These are phyloP conservation scores for Sphenostylis stenocarpa DNA, from an alignment of 306 rosid species.

Conservation along the genomic window DNA sequence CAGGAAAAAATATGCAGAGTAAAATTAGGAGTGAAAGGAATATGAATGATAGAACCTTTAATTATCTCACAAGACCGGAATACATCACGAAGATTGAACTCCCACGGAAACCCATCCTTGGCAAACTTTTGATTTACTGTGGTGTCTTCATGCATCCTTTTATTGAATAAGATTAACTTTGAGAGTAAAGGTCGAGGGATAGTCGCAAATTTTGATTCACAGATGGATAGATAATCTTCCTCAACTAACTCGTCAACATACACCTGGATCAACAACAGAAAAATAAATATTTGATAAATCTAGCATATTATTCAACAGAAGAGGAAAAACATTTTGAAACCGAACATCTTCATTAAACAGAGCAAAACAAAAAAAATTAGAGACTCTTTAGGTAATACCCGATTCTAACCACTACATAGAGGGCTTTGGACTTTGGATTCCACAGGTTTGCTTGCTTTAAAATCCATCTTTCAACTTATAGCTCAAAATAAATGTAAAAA, in stretches of 20 bases:
- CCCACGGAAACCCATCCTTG: conserved; percentile 94
- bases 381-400: neutral
- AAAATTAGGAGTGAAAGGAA: conserved; percentile 5
- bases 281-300: conserved; percentile 4
- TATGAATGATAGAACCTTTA: conserved; percentile 49
- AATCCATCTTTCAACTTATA: neutral
- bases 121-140: conserved; percentile 73
- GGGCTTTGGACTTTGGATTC: neutral
- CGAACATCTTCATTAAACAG: neutral
- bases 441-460: neutral
- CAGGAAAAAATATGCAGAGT: neutral
- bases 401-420: neutral
- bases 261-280: conserved; percentile 58
- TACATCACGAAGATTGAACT: conserved; percentile 93
- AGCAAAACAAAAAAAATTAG: neutral
- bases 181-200: conserved; percentile 57
- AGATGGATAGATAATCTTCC: conserved; percentile 78
- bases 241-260: conserved; percentile 83
- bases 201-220: conserved; percentile 66
- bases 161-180: conserved; percentile 70
- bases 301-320: neutral
- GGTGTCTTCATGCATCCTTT: conserved; percentile 74
- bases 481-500: neutral
- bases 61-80: conserved; percentile 89
- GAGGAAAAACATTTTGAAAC: neutral